Base-by-base conservation (phyloP, 495 filamentous ascomycete species). In the Amorphotheca resinae region DNA sequence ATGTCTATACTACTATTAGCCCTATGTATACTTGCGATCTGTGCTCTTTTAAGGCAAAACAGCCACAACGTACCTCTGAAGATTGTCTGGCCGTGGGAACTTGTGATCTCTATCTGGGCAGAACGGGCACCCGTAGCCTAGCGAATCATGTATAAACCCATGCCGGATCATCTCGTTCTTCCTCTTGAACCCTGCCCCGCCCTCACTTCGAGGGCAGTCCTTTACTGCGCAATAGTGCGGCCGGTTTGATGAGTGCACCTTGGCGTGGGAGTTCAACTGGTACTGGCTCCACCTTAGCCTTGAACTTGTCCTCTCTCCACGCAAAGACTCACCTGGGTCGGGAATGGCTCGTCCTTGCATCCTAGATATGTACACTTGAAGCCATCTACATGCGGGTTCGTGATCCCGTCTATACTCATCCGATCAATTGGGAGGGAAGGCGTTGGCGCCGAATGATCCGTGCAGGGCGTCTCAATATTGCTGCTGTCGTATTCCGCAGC, bases 101-200 rank as follows among this genome's bases (percentile, higher is more conserved):
- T 84, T 88, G 59, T 96, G 93, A 63, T 96, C 89, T 48, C 84
- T 71, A 58, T 95, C 87, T 4, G 85, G 81, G 59, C 89, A 96
- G 58, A 95, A 95, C 1, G 91, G 91, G 61, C 91, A 98, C 22
- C 95, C 78, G 58, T 96, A 98, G 47, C 89, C 91, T 5, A 91
- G 91, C 6, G 85, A 93, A 46, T 87, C 79, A 54, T 98, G 91
- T 1, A 96, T 91, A 1, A 96, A 70, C 3, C 88, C 86, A 65
- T 98, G 91, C 15, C 91, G 73, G 48, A 95, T 95, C 91, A 98
- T 95, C 63, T 98, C 89, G 53, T 98, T 96, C 61, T 96, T 96
- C 26, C 91, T 76, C 60, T 95, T 98, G 69, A 95, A 96, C 0
- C 89, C 91, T 60, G 84, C 91, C 14, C 89, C 88, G 11, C 81